Conservation (phyloP, 2,329 filamentous ascomycete genomes). For the Hypocrella siamensis region DNA sequence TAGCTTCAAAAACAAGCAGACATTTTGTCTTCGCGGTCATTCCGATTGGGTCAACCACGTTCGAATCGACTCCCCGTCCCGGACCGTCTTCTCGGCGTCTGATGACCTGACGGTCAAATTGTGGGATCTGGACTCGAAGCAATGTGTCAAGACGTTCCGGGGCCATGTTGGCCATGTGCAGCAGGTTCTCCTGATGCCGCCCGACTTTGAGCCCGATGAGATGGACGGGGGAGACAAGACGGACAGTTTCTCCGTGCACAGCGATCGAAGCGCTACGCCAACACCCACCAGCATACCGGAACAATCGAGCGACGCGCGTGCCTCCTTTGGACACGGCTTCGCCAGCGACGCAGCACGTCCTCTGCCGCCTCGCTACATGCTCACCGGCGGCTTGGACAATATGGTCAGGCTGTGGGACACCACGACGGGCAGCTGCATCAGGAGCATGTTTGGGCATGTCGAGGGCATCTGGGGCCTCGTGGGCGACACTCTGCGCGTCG, state of each 20-base stretch:
- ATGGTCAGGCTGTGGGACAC: constrained; percentile 92
- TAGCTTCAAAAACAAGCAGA: constrained; percentile 74
- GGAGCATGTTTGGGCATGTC: constrained; percentile 91
- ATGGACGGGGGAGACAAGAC: constrained; percentile 28
- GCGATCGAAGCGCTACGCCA: constrained; percentile 28
- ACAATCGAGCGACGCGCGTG: constrained; percentile 28
- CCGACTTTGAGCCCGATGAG: constrained; percentile 81
- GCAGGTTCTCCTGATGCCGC: constrained; percentile 69
- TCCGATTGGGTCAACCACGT: constrained; percentile 96
- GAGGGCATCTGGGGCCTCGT: constrained; percentile 92
- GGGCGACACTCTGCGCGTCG: constrained; percentile 74
- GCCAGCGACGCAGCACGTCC: constrained; percentile 44
- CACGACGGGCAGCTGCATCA: constrained; percentile 62
- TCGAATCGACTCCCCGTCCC: constrained; percentile 63
- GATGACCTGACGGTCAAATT: constrained; percentile 83
- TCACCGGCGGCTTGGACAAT: constrained; percentile 80
- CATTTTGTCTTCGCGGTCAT: constrained; percentile 69
- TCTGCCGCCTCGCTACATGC: constrained; percentile 74
- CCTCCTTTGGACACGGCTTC: constrained; percentile 47
- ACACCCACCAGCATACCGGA: constrained; percentile 13
- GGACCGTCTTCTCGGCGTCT: constrained; percentile 81
- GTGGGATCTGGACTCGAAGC: constrained; percentile 79
- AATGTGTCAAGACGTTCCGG: constrained; percentile 62
- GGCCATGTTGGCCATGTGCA: constrained; percentile 94
- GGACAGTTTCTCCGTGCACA: constrained; percentile 37